These are phyloP conservation scores for Paecilomyces dactylethromorphus DNA, from an alignment of 2,329 filamentous ascomycete species.

Conservation along the genomic window DNA sequence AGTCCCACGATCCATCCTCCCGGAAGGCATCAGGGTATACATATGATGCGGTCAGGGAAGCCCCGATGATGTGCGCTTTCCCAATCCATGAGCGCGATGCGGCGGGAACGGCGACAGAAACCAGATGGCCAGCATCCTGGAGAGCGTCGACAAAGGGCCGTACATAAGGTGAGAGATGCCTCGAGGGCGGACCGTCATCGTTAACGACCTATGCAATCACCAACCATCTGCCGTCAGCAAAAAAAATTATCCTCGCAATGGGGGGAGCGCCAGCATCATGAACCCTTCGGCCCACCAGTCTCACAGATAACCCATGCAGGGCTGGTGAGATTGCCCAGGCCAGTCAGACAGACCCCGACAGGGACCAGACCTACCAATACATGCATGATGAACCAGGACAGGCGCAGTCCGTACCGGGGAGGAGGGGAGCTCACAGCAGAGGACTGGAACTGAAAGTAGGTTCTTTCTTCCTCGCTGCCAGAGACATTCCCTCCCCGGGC, in stretches of 20 bases:
- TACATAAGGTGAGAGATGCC: slow-evolving; percentile 67
- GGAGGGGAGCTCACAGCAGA: background rate
- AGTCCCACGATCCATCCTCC: slow-evolving; percentile 49
- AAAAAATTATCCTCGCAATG: background rate
- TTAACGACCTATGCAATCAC: slow-evolving; percentile 42
- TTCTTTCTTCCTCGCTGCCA: background rate
- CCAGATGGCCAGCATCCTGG: slow-evolving; percentile 64
- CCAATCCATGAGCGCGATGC: slow-evolving; percentile 91
- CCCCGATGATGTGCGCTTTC: slow-evolving; percentile 89
- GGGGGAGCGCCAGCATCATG: background rate
- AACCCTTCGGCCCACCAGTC: background rate
- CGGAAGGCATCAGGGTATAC: slow-evolving; percentile 57
- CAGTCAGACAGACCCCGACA: slow-evolving; percentile 7
- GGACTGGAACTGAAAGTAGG: background rate
- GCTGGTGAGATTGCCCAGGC: background rate
- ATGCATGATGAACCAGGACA: slow-evolving; percentile 30
- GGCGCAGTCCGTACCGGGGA: background rate
- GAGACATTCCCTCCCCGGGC: background rate
- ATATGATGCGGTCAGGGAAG: slow-evolving; percentile 71
- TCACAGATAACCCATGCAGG: background rate
- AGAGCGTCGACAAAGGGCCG: slow-evolving; percentile 64
- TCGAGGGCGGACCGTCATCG: slow-evolving; percentile 69
- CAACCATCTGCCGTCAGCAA: background rate
- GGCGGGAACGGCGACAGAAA: slow-evolving; percentile 83
- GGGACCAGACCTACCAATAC: slow-evolving; percentile 34